Evolutionary conservation across 352 stramenopile genomes (phyloP), one percentile per base, ranked within the genome.

Genomic region (Peronospora destructor): DNA sequence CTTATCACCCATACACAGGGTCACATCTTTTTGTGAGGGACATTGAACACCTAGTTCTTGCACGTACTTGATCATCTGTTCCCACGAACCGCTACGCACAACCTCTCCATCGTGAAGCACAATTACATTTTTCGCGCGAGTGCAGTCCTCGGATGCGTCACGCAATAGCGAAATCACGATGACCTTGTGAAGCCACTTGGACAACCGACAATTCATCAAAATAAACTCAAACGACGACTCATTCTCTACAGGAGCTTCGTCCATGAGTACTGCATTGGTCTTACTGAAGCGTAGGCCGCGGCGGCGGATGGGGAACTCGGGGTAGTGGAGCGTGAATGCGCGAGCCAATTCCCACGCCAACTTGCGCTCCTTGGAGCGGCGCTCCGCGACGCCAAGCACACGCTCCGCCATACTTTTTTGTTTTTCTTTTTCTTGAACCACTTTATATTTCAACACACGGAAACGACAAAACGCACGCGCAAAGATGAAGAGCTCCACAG

Each of bases 381-480:
- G 60, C 33, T 40, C 52, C 14, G 37, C 51, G 6, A 67, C 41
- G 12, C 49, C 35, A 25, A 57, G 42, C 45, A 38, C 54, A 12
- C 61, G 52, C 40, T 66, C 56, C 21, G 53, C 45, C 45, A 54
- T 9, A 42, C 52, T 56, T 51, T 59, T 59, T 38, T 47, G n/a
- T 58, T 64, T 50, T 35, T 56, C 53, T 54, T 63, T 61, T n/a
- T 59, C 45, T 45, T 65, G 33, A 28, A 62, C 59, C 8, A 62
- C 59, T 13, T 43, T 25, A 37, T 46, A 32, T 6, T 58, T 56
- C 14, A 73, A 54, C 53, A 73, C 30, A 49, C 54, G 57, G 36
- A 57, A 71, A 49, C 61, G 61, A 23, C 61, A 71, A 61, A 76
- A 76, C 21, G 59, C 54, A 63, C 66, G 66, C 45, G 66, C 66